phyloP scores from a whole-genome alignment of 2,329 filamentous ascomycete species.

The Didymosphaeria variabile region DNA sequence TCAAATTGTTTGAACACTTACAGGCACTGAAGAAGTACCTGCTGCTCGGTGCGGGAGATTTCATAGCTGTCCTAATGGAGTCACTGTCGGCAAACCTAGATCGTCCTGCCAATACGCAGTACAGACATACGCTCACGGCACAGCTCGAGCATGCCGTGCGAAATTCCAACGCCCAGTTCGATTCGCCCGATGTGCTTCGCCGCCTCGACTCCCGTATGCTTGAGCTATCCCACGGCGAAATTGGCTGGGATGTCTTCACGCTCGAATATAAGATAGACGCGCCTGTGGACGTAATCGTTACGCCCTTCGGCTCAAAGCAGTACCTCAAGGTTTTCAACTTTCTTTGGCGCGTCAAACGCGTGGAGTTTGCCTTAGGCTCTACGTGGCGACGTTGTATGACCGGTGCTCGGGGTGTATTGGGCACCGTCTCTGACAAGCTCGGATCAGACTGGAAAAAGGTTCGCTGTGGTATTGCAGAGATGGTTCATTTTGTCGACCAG shows the following conservation, averaged over 20 bases:
- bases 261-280: conserved; percentile 98
- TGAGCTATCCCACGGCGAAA: conserved; percentile 93
- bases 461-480: conserved; percentile 88
- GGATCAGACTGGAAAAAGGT: conserved; percentile 88
- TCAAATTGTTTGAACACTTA: conserved; percentile 92
- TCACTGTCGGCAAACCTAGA: conserved; percentile 92
- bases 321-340: conserved; percentile 99
- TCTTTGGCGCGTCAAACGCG: conserved; percentile 95
- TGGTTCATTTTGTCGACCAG: conserved; percentile 98
- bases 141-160: conserved; percentile 97
- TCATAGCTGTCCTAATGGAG: conserved; percentile 96
- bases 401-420: conserved; percentile 88
- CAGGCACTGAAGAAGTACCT: conserved; percentile 94
- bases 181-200: conserved; percentile 88
- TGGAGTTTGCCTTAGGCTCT: conserved; percentile 90
- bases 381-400: conserved; percentile 98
- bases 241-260: conserved; percentile 99
- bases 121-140: conserved; percentile 95
- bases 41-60: conserved; percentile 93
- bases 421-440: conserved; percentile 76
- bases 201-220: conserved; percentile 98
- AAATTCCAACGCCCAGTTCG: conserved; percentile 95
- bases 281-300: conserved; percentile 95
- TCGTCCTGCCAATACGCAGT: conserved; percentile 94
- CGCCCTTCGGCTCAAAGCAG: conserved; percentile 92